Conservation (phyloP, 2,329 filamentous ascomycete genomes). For the Xylaria sp. region DNA sequence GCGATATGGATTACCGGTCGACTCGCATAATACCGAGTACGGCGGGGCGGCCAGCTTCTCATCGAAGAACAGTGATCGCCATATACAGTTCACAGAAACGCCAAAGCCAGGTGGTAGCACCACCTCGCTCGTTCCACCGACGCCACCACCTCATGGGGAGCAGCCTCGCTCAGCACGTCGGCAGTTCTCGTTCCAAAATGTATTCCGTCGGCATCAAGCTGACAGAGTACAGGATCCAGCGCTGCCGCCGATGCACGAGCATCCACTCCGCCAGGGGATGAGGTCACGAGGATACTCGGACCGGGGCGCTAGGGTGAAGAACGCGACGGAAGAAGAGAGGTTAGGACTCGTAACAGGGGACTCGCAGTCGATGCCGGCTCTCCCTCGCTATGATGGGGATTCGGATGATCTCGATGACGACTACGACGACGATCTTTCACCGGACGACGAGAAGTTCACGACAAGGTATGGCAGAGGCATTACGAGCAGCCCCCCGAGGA, state of each 20-base stretch:
- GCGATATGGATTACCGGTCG: conserved; percentile 61
- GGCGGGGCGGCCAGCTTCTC: conserved; percentile 61
- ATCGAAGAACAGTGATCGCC: conserved; percentile 53
- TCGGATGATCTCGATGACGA: conserved; percentile 42
- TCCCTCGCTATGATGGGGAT: conserved; percentile 51
- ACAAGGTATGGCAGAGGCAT: conserved; percentile 57
- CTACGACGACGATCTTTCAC: conserved; percentile 49
- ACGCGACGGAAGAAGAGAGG: conserved; percentile 82
- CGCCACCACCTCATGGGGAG: conserved; percentile 67
- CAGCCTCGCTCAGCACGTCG: conserved; percentile 65
- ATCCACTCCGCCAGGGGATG: conserved; percentile 51
- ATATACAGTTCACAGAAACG: conserved; percentile 60
- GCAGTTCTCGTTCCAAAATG: conserved; percentile 92
- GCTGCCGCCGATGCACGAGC: conserved; percentile 44
- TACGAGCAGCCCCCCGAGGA: conserved; percentile 52
- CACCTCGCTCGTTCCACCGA: conserved; percentile 63
- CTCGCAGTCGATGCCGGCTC: conserved; percentile 51
- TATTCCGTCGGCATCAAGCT: conserved; percentile 72
- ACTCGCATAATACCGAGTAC: conserved; percentile 60
- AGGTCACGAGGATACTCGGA: conserved; percentile 56
- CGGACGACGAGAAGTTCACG: conserved; percentile 49
- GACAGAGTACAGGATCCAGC: conserved; percentile 49
- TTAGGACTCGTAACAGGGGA: conserved; percentile 86
- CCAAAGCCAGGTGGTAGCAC: conserved; percentile 56
- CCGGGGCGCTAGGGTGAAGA: conserved; percentile 55